A percentile compares a stretch with the other conserved stretches of the same genome.
These are phyloP conservation scores for Globisporangium emineosum DNA, from an alignment of 352 stramenopile species.

Conservation along the genomic window DNA sequence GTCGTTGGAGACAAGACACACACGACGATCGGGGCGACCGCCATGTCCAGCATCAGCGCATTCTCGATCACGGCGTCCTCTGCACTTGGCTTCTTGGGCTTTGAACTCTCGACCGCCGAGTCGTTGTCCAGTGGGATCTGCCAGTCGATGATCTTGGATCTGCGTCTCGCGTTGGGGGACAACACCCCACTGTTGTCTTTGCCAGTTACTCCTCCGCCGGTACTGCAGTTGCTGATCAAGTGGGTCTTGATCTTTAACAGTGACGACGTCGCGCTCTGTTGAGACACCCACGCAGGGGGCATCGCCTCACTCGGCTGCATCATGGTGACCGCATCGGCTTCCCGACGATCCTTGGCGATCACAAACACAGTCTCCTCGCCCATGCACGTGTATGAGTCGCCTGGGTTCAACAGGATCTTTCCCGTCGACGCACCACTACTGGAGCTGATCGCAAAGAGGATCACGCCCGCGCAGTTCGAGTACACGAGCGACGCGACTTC, in stretches of 20 bases:
- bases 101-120: neutral
- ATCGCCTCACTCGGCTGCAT: constrained; percentile 19
- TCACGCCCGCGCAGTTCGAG: constrained; percentile 67
- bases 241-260: constrained; percentile 15
- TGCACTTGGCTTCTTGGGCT: constrained; percentile 21
- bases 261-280: constrained; percentile 12
- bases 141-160: constrained; percentile 37
- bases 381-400: constrained; percentile 66
- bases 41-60: constrained; percentile 45
- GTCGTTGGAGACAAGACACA: constrained; percentile 52
- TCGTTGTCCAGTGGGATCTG: constrained; percentile 16
- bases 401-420: constrained; percentile 76
- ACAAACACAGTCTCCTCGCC: constrained; percentile 73
- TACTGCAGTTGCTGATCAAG: constrained; percentile 11
- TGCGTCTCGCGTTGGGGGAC: constrained; percentile 14
- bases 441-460: constrained; percentile 68
- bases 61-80: constrained; percentile 56
- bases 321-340: constrained; percentile 39
- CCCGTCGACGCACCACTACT: constrained; percentile 17
- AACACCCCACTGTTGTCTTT: neutral
- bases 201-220: neutral
- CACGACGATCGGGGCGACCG: constrained; percentile 60
- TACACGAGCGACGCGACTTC: constrained; percentile 79
- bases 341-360: constrained; percentile 59
- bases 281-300: constrained; percentile 23